phyloP scores from a whole-genome alignment of 768 basidiomycete species.

The Scleroderma citrinum region DNA sequence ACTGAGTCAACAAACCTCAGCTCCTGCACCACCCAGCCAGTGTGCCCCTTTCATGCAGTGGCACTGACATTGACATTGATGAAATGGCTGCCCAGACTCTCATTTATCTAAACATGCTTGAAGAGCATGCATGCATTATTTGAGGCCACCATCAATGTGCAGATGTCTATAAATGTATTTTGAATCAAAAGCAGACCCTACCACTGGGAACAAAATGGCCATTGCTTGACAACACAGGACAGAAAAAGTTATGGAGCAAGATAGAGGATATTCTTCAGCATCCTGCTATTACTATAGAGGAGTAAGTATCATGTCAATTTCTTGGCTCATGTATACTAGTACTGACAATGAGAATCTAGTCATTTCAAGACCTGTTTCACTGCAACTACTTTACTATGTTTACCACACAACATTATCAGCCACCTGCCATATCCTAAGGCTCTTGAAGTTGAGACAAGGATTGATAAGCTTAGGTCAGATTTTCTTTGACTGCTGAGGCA shows the following conservation, averaged over 20 bases:
- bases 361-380: neutral
- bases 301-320: neutral
- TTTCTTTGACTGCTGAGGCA: no score
- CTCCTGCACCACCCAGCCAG: neutral
- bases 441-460: no score
- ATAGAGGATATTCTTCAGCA: neutral
- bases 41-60: neutral
- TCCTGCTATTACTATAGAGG: neutral
- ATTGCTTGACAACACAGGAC: neutral
- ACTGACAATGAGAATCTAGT: neutral
- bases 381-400: neutral
- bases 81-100: neutral
- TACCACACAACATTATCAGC: no score
- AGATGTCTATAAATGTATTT: neutral
- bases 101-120: neutral
- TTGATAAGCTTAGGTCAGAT: no score
- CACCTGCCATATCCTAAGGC: no score
- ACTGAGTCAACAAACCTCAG: no score
- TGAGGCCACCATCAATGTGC: neutral
- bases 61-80: neutral
- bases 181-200: neutral
- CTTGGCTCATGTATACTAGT: neutral
- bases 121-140: neutral
- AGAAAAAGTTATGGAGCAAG: neutral
- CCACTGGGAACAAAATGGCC: neutral